Evolutionary conservation across 331 rosid genomes (phyloP).

Genomic region (Rosa hybrid): DNA sequence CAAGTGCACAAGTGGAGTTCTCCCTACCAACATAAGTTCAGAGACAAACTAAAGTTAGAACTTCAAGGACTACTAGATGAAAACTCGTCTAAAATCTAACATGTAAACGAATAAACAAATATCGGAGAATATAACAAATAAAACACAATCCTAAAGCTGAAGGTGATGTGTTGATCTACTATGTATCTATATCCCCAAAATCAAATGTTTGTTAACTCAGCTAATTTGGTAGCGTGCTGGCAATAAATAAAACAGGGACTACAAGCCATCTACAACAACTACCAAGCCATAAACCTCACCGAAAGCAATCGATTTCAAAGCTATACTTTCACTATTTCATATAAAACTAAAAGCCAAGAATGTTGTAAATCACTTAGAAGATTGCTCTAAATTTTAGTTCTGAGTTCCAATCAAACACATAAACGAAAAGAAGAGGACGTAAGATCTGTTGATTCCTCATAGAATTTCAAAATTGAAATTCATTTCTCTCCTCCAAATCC

Average conservation of each 20-base stretch:
- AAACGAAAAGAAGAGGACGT: neutral
- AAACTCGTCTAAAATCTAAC: neutral
- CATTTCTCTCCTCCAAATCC: neutral
- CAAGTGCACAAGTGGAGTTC: constrained; percentile 2
- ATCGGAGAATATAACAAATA: neutral
- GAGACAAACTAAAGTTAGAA: neutral
- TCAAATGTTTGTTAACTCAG: neutral
- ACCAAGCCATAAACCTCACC: neutral
- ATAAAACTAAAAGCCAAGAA: neutral
- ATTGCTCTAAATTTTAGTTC: neutral
- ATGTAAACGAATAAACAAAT: neutral
- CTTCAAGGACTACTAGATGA: neutral
- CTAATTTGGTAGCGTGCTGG: neutral
- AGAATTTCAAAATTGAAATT: neutral
- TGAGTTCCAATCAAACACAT: neutral
- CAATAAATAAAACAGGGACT: neutral
- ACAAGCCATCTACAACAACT: neutral
- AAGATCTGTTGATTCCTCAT: neutral
- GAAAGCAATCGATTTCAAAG: neutral
- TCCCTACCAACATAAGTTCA: neutral
- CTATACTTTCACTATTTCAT: neutral
- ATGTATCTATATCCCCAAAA: neutral
- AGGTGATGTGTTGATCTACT: neutral
- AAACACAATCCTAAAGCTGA: neutral
- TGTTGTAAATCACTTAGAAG: neutral